These are phyloP conservation scores for Nicotiana undulata DNA, from an alignment of 257 asterid genomes.

Conservation along the genomic window DNA sequence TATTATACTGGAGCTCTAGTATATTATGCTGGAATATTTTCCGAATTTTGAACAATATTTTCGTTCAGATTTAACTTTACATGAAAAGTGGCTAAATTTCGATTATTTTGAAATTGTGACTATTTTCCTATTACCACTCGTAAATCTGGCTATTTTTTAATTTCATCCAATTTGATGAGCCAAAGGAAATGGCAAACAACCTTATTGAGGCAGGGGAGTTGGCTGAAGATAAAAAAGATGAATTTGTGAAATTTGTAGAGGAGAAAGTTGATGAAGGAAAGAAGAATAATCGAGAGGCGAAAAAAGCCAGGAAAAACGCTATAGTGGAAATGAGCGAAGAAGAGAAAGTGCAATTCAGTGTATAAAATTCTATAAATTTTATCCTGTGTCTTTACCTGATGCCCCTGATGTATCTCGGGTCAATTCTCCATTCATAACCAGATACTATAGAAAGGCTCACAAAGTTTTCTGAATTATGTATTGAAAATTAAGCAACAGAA, in stretches of 20 bases:
- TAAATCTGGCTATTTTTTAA: too few species aligned
- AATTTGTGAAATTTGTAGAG: slow-evolving; percentile 62
- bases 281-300: slow-evolving; percentile 74
- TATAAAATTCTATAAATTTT: slow-evolving; percentile 71
- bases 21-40: too few species aligned
- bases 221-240: slow-evolving; percentile 56
- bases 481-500: neutral
- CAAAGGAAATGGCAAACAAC: slow-evolving; percentile 66
- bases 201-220: slow-evolving; percentile 60
- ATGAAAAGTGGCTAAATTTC: too few species aligned
- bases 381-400: slow-evolving; percentile 65
- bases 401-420: slow-evolving; percentile 67
- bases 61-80: too few species aligned
- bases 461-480: slow-evolving; percentile 29
- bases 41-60: too few species aligned
- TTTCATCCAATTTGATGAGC: slow-evolving; percentile 30
- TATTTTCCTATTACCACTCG: too few species aligned
- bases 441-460: slow-evolving; percentile 85
- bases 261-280: slow-evolving; percentile 73
- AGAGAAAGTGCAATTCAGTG: slow-evolving; percentile 56
- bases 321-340: slow-evolving; percentile 62
- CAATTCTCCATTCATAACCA: slow-evolving; percentile 75
- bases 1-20: too few species aligned
- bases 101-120: too few species aligned
- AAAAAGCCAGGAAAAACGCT: slow-evolving; percentile 73